phyloP scores from a whole-genome alignment of 1,139 yeast species.

The Geotrichum macrosporum region DNA sequence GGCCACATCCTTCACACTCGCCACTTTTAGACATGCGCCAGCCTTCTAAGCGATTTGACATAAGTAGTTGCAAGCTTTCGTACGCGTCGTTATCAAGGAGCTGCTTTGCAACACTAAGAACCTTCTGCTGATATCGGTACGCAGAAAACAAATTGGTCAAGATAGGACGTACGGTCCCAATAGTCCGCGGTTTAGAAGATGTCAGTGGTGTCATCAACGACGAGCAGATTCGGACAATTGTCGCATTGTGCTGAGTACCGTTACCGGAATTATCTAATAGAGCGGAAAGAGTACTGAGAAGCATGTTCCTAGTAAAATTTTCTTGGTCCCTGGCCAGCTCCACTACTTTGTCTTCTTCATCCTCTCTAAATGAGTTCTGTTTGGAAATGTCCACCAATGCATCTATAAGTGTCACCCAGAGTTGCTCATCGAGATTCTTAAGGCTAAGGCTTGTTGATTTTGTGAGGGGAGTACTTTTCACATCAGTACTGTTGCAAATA shows the following conservation, averaged over 20 bases:
- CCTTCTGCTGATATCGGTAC: constrained; percentile 58
- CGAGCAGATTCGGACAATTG: constrained; percentile 31
- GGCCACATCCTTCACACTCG: constrained; percentile 69
- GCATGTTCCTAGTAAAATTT: constrained; percentile 25
- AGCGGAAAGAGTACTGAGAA: constrained; percentile 28
- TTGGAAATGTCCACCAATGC: constrained; percentile 30
- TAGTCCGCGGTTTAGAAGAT: constrained; percentile 25
- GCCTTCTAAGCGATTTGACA: constrained; percentile 47
- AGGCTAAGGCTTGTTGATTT: constrained; percentile 1
- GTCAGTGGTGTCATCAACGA: constrained; percentile 29
- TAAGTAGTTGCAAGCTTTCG: constrained; percentile 43
- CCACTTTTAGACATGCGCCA: constrained; percentile 52
- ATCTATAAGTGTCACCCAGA: constrained; percentile 35
- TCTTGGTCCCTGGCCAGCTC: constrained; percentile 13
- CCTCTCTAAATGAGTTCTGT: background rate
- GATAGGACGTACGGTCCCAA: constrained; percentile 50
- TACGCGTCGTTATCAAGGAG: constrained; percentile 55
- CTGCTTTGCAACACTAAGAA: constrained; percentile 50
- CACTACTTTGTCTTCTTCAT: constrained; percentile 6
- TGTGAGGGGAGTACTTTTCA: constrained; percentile 6
- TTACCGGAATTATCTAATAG: constrained; percentile 28
- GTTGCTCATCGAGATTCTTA: constrained; percentile 23
- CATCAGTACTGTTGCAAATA: constrained; percentile 26
- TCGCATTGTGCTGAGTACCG: constrained; percentile 27
- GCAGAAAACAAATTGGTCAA: constrained; percentile 61